Percentiles rank a stretch among this genome's conserved stretches.
Evolutionary conservation across 1,284 basidiomycete species (phyloP).

Genomic region (Boletus putidus): DNA sequence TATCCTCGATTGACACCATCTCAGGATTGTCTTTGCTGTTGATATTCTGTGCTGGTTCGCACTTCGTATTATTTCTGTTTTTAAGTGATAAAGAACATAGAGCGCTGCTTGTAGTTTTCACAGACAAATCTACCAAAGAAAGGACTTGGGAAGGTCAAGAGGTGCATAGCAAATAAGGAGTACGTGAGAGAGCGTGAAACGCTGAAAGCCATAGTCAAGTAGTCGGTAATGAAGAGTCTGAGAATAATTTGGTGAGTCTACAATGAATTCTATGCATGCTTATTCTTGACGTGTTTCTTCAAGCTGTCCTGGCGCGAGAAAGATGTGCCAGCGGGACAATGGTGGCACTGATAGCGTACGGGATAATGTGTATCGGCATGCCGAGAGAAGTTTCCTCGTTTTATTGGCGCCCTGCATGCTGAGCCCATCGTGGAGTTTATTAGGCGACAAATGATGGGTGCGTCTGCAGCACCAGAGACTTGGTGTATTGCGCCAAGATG

Average conservation of each 20-base stretch:
- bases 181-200: too few relatives aligned
- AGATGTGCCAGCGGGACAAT: neutral
- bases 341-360: constrained; percentile 1
- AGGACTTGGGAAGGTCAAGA: neutral
- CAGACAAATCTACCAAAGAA: neutral
- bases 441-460: neutral
- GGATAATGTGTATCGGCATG: constrained; percentile 11
- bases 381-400: constrained; percentile 6
- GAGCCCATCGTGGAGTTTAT: neutral
- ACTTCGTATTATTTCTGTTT: neutral
- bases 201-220: too few relatives aligned
- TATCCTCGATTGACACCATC: too few relatives aligned
- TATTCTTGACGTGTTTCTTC: neutral
- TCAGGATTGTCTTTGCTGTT: too few relatives aligned
- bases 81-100: neutral
- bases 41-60: too few relatives aligned
- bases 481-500: constrained; percentile 6
- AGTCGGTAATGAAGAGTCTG: too few relatives aligned
- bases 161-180: neutral
- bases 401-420: neutral
- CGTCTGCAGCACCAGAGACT: neutral
- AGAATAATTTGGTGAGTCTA: too few relatives aligned
- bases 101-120: neutral
- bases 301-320: constrained; percentile 14
- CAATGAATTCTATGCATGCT: neutral